Percentiles rank a stretch among this genome's conserved stretches.
phyloP scores from a whole-genome alignment of 1,284 basidiomycete genomes.

The Exsudoporus floridanus region DNA sequence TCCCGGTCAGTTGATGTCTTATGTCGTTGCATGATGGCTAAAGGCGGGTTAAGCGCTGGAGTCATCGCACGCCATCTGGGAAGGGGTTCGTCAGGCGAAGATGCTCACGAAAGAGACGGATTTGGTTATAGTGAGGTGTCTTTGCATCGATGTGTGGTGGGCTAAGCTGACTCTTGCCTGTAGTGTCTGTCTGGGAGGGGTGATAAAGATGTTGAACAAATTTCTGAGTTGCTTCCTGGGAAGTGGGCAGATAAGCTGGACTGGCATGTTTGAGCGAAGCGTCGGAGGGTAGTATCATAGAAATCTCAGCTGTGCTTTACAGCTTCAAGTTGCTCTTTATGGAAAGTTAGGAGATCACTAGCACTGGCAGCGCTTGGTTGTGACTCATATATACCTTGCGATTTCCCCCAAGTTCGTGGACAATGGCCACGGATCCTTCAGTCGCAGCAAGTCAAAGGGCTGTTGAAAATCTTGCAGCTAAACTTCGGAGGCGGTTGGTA shows the following conservation, averaged over 20 bases:
- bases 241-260: constrained; percentile 89
- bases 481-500: constrained; percentile 65
- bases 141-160: background rate
- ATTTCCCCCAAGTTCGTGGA: background rate
- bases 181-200: constrained; percentile 89
- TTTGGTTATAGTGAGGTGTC: constrained; percentile 81
- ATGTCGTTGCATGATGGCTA: constrained; percentile 7
- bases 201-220: constrained; percentile 94
- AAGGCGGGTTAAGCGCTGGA: constrained; percentile 68
- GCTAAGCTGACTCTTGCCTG: constrained; percentile 10
- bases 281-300: background rate
- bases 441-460: constrained; percentile 46
- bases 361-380: background rate
- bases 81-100: constrained; percentile 83
- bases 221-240: constrained; percentile 76
- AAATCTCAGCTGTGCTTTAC: background rate
- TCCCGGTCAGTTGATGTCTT: constrained; percentile 60
- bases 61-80: constrained; percentile 95
- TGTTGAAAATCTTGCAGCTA: constrained; percentile 66
- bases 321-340: constrained; percentile 15
- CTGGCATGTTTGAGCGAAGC: constrained; percentile 60
- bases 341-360: constrained; percentile 10
- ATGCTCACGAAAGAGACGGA: constrained; percentile 82
- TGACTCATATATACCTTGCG: constrained; percentile 18
- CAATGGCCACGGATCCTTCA: constrained; percentile 45